phyloP scores from a whole-genome alignment of 2,329 filamentous ascomycete species.

The Talaromyces verruculosus region DNA sequence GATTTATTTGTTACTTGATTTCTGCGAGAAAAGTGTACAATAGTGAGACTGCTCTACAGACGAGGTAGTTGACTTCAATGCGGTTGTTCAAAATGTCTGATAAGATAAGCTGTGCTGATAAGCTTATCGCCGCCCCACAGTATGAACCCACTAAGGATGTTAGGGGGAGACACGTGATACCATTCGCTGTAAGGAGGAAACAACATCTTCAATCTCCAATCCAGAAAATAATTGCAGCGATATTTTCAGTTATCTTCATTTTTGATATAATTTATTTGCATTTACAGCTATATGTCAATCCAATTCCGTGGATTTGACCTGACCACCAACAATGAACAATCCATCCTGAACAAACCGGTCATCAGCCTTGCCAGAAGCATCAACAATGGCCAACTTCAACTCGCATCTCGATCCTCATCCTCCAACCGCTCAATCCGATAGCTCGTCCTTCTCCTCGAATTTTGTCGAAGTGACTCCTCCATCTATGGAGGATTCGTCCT shows the following conservation, averaged over 20 bases:
- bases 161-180: slow-evolving; percentile 18
- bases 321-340: slow-evolving; percentile 11
- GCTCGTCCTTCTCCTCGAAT: slow-evolving; percentile 30
- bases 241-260: background rate
- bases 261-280: background rate
- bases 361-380: background rate
- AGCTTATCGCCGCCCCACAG: slow-evolving; percentile 10
- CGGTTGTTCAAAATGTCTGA: background rate
- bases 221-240: background rate
- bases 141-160: background rate
- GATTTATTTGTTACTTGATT: background rate
- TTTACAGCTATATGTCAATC: background rate
- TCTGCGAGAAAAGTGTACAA: background rate
- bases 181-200: background rate
- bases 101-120: background rate
- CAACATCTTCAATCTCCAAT: background rate
- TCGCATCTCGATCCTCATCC: slow-evolving; percentile 1
- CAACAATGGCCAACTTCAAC: slow-evolving; percentile 11
- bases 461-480: slow-evolving; percentile 26
- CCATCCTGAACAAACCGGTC: background rate
- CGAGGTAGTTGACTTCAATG: background rate
- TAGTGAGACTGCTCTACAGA: background rate
- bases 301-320: background rate
- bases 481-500: slow-evolving; percentile 7
- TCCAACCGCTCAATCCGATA: slow-evolving; percentile 9